Percentiles rank a stretch among this genome's conserved stretches.
phyloP scores from a whole-genome alignment of 2,329 filamentous ascomycete genomes.

The Gnomoniopsis smithogilvyi region DNA sequence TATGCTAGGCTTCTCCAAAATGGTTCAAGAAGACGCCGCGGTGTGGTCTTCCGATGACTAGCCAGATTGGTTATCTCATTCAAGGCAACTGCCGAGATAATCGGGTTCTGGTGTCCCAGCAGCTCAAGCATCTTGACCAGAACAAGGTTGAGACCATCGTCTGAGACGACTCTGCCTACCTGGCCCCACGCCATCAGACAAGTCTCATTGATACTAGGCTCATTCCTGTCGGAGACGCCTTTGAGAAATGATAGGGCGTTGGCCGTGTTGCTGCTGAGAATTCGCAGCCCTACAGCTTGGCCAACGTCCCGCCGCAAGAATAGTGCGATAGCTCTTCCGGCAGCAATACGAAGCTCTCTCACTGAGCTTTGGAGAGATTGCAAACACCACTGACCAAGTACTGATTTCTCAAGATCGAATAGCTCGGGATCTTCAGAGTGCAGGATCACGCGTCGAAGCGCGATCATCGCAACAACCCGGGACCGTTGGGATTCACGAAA shows the following conservation, averaged over 20 bases:
- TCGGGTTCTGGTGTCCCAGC: constrained; percentile 75
- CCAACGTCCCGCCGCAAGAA: constrained; percentile 8
- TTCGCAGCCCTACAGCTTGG: constrained; percentile 19
- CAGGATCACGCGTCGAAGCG: constrained; percentile 64
- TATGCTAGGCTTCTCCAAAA: constrained; percentile 88
- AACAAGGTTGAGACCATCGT: constrained; percentile 83
- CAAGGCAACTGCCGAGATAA: constrained; percentile 78
- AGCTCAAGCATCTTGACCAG: constrained; percentile 83
- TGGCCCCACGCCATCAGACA: constrained; percentile 85
- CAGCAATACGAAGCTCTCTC: constrained; percentile 79
- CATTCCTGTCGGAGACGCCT: constrained; percentile 66
- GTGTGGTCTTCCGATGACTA: constrained; percentile 57
- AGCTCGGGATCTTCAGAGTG: constrained; percentile 60
- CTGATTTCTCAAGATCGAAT: constrained; percentile 65
- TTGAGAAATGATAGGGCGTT: constrained; percentile 69
- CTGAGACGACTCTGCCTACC: constrained; percentile 70
- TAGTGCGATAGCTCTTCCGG: constrained; percentile 51
- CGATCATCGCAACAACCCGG: constrained; percentile 68
- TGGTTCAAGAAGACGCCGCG: constrained; percentile 71
- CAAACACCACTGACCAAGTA: constrained; percentile 76
- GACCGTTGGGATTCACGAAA: constrained; percentile 56
- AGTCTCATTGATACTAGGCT: constrained; percentile 71
- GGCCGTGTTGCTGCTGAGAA: constrained; percentile 62
- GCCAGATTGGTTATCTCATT: constrained; percentile 77
- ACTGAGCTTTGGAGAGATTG: constrained; percentile 78